Evolutionary conservation across 148 eudicot genomes (phyloP).

Genomic region (Spergularia marina): DNA sequence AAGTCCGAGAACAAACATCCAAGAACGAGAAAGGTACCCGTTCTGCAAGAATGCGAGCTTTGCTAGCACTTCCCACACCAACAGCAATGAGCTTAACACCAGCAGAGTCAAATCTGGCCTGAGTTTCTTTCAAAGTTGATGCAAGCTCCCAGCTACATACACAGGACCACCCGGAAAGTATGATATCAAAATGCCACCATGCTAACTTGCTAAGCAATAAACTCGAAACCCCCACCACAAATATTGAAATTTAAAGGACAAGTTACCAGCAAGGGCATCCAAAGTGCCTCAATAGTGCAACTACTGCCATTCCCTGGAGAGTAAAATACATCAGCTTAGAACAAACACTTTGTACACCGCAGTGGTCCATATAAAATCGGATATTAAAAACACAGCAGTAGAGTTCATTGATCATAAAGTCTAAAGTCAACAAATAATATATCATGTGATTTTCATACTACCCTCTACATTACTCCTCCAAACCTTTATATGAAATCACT

Average conservation of each 20-base stretch:
- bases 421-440: background rate
- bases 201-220: background rate
- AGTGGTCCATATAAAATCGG: background rate
- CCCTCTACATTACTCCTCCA: background rate
- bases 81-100: constrained; percentile 93
- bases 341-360: background rate
- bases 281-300: constrained; percentile 88
- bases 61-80: constrained; percentile 83
- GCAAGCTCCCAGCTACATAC: constrained; percentile 92
- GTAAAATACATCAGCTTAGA: background rate
- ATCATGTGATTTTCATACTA: background rate
- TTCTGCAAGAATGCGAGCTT: constrained; percentile 80
- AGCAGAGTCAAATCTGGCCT: constrained; percentile 64
- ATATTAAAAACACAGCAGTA: background rate
- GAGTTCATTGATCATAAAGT: background rate
- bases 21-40: constrained; percentile 40
- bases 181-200: background rate
- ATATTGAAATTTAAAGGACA: background rate
- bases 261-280: constrained; percentile 90
- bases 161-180: constrained; percentile 12
- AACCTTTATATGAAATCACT: background rate
- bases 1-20: background rate
- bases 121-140: constrained; percentile 54
- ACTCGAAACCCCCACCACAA: background rate
- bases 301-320: constrained; percentile 80